Base-by-base conservation (phyloP, 2,329 filamentous ascomycete genomes). In the Graphilbum ipis-grandicollis region DNA sequence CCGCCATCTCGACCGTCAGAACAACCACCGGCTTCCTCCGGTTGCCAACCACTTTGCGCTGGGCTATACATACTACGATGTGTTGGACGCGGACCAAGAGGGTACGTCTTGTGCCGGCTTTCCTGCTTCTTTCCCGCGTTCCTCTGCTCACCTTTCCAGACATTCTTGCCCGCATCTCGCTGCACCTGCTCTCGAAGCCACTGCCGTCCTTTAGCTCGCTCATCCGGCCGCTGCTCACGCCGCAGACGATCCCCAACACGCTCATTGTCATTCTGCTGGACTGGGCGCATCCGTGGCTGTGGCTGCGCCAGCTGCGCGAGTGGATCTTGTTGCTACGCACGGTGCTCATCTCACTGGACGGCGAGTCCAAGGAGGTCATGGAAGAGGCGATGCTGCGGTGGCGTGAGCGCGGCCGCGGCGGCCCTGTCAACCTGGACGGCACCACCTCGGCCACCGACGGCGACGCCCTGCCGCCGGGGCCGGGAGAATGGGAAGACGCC, bases 61-160 rank as follows among this genome's bases (percentile, higher is more conserved):
- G 41, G 86, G 86, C 36, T 94, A 94, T 55, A 93, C 86, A 37
- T 94, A 93, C 58, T 84, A 92, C 54, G 84, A 94, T 57, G 84
- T 94, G 28, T 66, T 93, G 28, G 86, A 94, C 56, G 79, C 83
- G 39, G 86, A 94, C 53, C 85, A 93, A 56, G 88, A 94, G 65
- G 82, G 82, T 30, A 2, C 12, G 9, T 15, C 23, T 14, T 22
- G 12, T 34, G 6, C 13, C n/a, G 19, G 21, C 18, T n/a, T 19
- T 6, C 14, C 3, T 31, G 3, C 23, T 22, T 18, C 18, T 14
- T 17, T 4, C 31, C 7, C 17, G 9, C 18, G 15, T 19, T 30
- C 15, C 26, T 22, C 29, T 31, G 29, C n/a, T 19, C 28, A 19
- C 23, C 21, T n/a, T 2, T 5, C 2, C 42, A 88, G 86, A 94